phyloP scores from a whole-genome alignment of 148 eudicot species.

The Rhododendron mucronatum region DNA sequence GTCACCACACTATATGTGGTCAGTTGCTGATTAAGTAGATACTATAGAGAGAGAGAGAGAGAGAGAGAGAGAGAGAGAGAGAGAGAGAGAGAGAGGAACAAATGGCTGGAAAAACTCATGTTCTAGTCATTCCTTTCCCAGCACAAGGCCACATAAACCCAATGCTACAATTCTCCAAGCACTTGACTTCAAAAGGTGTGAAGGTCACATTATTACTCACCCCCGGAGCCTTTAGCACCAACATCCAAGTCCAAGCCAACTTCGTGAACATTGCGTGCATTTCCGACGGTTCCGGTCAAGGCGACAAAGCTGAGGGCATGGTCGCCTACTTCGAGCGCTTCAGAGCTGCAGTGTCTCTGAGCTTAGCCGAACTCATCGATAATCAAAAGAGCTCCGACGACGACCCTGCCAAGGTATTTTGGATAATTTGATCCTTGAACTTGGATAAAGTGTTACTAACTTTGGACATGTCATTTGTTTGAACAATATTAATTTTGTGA shows the following conservation, averaged over 20 bases:
- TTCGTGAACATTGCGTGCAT: not conserved
- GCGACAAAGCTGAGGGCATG: not conserved
- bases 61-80: too few species aligned
- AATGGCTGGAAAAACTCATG: not conserved
- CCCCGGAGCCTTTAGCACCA: not conserved
- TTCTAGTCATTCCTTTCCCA: not conserved
- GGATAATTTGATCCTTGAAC: not conserved
- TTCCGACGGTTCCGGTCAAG: not conserved
- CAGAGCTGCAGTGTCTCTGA: not conserved
- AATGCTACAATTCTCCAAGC: constrained; percentile 1
- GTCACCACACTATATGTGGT: too few species aligned
- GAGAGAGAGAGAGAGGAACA: not conserved
- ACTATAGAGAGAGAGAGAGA: too few species aligned
- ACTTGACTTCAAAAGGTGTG: not conserved
- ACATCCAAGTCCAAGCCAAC: not conserved
- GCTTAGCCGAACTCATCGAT: not conserved
- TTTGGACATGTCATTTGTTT: not conserved
- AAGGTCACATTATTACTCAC: not conserved
- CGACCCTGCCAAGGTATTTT: not conserved
- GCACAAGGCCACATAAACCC: not conserved
- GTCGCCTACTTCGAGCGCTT: not conserved
- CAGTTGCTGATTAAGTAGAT: too few species aligned
- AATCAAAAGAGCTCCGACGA: not conserved
- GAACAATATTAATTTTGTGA: not conserved
- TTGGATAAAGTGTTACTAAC: not conserved